Conservation (phyloP, 441 rosid species). For the Erodium moschatum region DNA sequence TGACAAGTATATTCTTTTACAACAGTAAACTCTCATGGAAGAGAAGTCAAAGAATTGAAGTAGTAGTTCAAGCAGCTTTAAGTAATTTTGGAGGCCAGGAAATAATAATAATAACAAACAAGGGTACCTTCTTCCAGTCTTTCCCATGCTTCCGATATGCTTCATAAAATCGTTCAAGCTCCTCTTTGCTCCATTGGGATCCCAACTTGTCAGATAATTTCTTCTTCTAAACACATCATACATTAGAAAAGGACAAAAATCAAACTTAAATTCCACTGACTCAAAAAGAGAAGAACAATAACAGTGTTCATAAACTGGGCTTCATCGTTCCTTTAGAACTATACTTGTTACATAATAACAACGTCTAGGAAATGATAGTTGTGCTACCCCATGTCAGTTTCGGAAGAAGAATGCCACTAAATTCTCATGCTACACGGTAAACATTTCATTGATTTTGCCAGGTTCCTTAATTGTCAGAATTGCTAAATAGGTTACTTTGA, state of each 20-base stretch:
- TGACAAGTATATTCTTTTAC: not conserved
- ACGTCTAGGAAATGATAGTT: not conserved
- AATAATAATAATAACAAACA: not conserved
- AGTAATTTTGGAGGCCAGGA: not conserved
- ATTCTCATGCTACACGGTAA: not conserved
- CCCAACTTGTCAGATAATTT: constrained; percentile 69
- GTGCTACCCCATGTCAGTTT: not conserved
- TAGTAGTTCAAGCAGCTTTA: not conserved
- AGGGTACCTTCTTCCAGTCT: constrained; percentile 72
- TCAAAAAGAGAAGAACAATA: not conserved
- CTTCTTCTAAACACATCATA: constrained; percentile 39
- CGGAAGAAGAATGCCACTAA: not conserved
- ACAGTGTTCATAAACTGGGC: not conserved
- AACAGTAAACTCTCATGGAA: not conserved
- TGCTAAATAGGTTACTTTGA: not conserved
- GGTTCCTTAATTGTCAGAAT: not conserved
- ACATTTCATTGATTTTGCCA: not conserved
- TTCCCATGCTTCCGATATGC: constrained; percentile 63
- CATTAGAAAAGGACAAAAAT: constrained; percentile 3
- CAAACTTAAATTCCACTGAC: not conserved
- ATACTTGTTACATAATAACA: not conserved
- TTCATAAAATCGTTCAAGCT: constrained; percentile 74
- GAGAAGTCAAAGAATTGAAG: not conserved
- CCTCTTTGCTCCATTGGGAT: constrained; percentile 70
- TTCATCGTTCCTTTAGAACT: not conserved